Conservation (phyloP, 176 grass and related monocot species). For the Secale cereale region DNA sequence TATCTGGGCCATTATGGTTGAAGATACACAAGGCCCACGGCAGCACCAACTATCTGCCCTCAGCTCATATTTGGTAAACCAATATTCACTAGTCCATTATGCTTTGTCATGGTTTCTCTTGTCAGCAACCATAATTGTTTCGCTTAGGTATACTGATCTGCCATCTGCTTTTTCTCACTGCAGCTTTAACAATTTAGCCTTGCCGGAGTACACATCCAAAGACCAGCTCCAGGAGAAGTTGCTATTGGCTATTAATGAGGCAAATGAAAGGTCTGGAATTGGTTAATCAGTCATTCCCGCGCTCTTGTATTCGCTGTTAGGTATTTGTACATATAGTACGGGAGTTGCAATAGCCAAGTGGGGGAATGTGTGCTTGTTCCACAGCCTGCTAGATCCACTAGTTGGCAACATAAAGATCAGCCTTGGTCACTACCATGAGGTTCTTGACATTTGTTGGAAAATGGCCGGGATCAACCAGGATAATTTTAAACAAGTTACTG, state of each 20-base stretch:
- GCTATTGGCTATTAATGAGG: conserved; percentile 88
- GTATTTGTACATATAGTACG: conserved; percentile 35
- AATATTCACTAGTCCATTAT: background rate
- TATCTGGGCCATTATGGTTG: conserved; percentile 77
- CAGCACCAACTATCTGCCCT: conserved; percentile 86
- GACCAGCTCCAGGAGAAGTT: conserved; percentile 89
- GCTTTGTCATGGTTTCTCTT: too few relatives aligned
- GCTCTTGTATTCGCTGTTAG: background rate
- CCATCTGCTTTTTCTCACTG: background rate
- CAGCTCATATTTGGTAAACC: conserved; percentile 93
- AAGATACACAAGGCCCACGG: conserved; percentile 99
- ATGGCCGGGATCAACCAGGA: background rate
- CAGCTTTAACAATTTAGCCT: conserved; percentile 96
- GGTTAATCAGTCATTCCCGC: conserved; percentile 35
- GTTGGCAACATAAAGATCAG: background rate
- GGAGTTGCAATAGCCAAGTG: conserved; percentile 13
- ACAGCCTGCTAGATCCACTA: background rate
- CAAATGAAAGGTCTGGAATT: conserved; percentile 93
- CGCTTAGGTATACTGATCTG: background rate
- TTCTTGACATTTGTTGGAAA: background rate
- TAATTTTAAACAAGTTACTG: background rate
- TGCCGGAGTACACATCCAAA: conserved; percentile 93
- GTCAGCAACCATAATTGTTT: background rate
- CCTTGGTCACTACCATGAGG: background rate
- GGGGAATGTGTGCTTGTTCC: background rate